A percentile compares a stretch with the other conserved stretches of the same genome.
These are phyloP conservation scores for Hypoxylon sp. DNA, from an alignment of 2,329 filamentous ascomycete species.

Conservation along the genomic window DNA sequence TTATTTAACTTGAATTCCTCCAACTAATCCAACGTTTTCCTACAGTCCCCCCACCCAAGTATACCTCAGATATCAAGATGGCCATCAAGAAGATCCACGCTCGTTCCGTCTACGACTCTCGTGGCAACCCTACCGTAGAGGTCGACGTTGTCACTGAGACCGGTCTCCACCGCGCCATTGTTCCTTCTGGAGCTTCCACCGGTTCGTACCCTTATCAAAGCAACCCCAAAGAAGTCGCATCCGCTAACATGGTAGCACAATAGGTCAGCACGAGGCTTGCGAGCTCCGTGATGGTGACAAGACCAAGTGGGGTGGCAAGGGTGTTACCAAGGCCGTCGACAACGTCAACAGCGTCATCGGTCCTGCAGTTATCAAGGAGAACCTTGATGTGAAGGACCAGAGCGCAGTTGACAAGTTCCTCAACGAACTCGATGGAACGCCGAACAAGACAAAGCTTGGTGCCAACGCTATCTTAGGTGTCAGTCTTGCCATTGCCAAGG, in stretches of 20 bases:
- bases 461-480: constrained; percentile 92
- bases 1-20: constrained; percentile 14
- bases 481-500: constrained; percentile 87
- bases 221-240: constrained; percentile 33
- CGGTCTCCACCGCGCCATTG: constrained; percentile 96
- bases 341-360: constrained; percentile 88
- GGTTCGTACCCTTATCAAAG: constrained; percentile 68
- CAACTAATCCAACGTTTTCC: constrained; percentile 34
- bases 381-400: constrained; percentile 89
- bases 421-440: constrained; percentile 85
- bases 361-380: constrained; percentile 85
- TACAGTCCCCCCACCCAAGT: constrained; percentile 27
- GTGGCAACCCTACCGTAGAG: constrained; percentile 98
- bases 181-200: constrained; percentile 96
- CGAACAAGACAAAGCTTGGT: constrained; percentile 90
- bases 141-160: constrained; percentile 97
- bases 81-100: constrained; percentile 91
- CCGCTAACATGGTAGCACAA: constrained; percentile 47
- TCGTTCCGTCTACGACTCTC: constrained; percentile 98
- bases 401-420: constrained; percentile 87
- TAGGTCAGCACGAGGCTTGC: constrained; percentile 90
- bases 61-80: constrained; percentile 72
- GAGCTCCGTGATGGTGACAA: constrained; percentile 94
- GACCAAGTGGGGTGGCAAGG: constrained; percentile 87
- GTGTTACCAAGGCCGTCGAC: constrained; percentile 86